Base-by-base conservation (phyloP, 73 alveolate species). In the Paramecium primaurelia region DNA sequence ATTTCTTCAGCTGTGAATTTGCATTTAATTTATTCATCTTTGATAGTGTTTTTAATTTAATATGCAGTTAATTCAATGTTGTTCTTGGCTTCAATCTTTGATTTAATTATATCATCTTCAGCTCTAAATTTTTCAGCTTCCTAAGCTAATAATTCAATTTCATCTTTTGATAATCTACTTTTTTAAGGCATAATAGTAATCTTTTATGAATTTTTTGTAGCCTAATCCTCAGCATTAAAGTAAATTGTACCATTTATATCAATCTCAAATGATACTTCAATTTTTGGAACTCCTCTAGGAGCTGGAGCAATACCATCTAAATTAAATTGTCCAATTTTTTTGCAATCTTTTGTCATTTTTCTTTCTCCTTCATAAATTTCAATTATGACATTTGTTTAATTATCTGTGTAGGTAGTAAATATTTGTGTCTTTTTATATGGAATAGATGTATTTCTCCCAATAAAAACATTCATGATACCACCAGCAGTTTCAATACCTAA, bases 351-450 rank as follows among this genome's bases (percentile, higher is more conserved):
- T 89, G 99, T 92, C 98, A 97, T 92, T 86, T 93, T 92, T 83
- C 99, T 96, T 94, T 98, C 99, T n/a, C 99, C 99, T 95, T 98
- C 99, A 93, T 93, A 98, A 73, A 98, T 98, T 59, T 98, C 97
- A 88, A 98, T 97, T 86, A 93, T 93, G 42, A 97, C 98, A 73
- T 98, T 99, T 34, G 98, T 98, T 96, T 98, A 98, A 96, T 98
- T 96, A 92, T 98, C 99, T 88, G 98, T 99, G 77, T 98, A 97
- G 73, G 99, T 98, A 38, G 99, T 98, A 98, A 97, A 93, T 94
- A 87, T 91, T 83, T 84, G 92, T 58, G 98, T 93, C 42, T 93
- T 93, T 96, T 96, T 97, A 86, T 99, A 97, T 26, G 99, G 99
- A 94, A 97, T 97, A 69, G 99, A 95, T 26, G 99, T 93, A 93